Conservation (phyloP, 805 yeast species). For the Limtongozyma cylindracea region DNA sequence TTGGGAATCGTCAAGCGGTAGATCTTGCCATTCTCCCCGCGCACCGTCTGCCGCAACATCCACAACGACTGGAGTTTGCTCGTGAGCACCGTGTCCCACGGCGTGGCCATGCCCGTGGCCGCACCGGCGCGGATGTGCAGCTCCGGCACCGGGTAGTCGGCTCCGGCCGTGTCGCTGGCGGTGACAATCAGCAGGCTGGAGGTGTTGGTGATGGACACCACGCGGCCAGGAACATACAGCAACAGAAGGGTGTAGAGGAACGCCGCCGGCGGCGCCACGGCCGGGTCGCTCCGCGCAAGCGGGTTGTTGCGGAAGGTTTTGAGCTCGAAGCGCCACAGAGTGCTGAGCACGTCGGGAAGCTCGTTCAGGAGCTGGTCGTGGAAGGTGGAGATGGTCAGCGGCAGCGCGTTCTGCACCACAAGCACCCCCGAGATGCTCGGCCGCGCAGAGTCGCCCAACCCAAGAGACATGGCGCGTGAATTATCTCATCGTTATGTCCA, state of each 20-base stretch:
- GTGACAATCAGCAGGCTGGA: slow-evolving; percentile 20
- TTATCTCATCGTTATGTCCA: too few relatives aligned
- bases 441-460: too few relatives aligned
- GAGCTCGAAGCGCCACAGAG: slow-evolving; percentile 44
- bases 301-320: slow-evolving; percentile 44
- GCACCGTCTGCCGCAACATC: slow-evolving; percentile 39
- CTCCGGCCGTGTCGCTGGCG: slow-evolving; percentile 14
- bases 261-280: slow-evolving; percentile 13
- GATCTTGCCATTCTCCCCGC: slow-evolving; percentile 53
- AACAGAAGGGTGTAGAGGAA: slow-evolving; percentile 24
- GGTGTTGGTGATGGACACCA: too few relatives aligned
- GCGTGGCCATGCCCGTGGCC: slow-evolving; percentile 26
- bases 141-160: slow-evolving; percentile 12
- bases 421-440: too few relatives aligned
- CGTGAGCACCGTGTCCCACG: slow-evolving; percentile 25
- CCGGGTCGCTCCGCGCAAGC: too few relatives aligned
- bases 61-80: slow-evolving; percentile 44
- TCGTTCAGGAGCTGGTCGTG: slow-evolving; percentile 51
- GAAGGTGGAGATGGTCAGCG: slow-evolving; percentile 37
- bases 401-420: slow-evolving; percentile 15
- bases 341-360: slow-evolving; percentile 31
- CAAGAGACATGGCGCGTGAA: too few relatives aligned
- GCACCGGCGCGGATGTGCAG: slow-evolving; percentile 21
- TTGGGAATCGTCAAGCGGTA: too few relatives aligned
- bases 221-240: too few relatives aligned